Conservation (phyloP, 148 eudicot genomes). For the Cornus kousa region DNA sequence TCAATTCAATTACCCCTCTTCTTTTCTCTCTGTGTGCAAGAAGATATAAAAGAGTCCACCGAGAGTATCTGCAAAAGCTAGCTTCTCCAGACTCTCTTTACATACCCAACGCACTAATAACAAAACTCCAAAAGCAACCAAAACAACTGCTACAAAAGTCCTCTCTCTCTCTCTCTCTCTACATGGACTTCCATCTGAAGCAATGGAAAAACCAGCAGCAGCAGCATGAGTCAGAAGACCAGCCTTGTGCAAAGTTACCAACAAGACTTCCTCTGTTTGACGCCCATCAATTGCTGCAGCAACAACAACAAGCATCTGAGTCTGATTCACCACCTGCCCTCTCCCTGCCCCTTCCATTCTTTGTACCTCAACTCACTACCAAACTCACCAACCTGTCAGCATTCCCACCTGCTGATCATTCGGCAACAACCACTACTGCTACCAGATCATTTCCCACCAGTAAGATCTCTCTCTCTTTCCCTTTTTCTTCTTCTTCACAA, state of each 20-base stretch:
- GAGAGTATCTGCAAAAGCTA: conserved; percentile 1
- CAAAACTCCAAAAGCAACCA: background rate
- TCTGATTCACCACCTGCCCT: background rate
- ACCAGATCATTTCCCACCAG: conserved; percentile 41
- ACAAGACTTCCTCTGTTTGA: conserved; percentile 41
- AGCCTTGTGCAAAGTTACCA: conserved; percentile 49
- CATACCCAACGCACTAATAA: conserved; percentile 1
- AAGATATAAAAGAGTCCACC: background rate
- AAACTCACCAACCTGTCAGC: conserved; percentile 35
- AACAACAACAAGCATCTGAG: conserved; percentile 19
- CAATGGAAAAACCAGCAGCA: conserved; percentile 61
- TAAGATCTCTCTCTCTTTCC: conserved; percentile 23
- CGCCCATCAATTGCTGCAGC: conserved; percentile 12
- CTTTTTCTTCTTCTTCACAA: background rate
- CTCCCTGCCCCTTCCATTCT: conserved; percentile 54
- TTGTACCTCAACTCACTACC: conserved; percentile 44
- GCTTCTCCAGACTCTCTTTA: conserved; percentile 4
- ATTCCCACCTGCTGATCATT: conserved; percentile 26
- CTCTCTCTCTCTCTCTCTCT: conserved; percentile 25
- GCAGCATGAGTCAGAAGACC: conserved; percentile 45
- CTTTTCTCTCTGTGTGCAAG: background rate
- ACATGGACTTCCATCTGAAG: conserved; percentile 73
- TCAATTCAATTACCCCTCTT: too few species aligned
- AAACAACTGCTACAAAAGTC: conserved; percentile 6
- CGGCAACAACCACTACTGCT: conserved; percentile 30